These are phyloP conservation scores for Avicennia marina DNA, from an alignment of 257 asterid genomes.

Conservation along the genomic window DNA sequence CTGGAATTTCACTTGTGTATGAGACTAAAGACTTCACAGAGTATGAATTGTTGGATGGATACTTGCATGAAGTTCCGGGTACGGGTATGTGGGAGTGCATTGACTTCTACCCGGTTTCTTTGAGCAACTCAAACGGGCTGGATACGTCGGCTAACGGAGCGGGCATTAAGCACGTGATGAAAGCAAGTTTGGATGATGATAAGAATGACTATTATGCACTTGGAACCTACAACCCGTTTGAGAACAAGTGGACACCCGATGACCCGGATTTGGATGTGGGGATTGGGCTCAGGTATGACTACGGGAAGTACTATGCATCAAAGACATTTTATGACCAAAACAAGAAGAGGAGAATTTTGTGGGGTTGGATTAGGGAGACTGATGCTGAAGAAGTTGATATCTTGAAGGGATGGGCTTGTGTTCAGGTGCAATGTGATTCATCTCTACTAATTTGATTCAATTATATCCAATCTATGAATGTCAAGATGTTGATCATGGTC, in stretches of 20 bases:
- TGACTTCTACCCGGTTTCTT: conserved; percentile 70
- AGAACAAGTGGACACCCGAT: conserved; percentile 66
- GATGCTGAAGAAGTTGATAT: conserved; percentile 55
- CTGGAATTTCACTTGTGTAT: conserved; percentile 63
- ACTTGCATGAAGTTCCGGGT: conserved; percentile 50
- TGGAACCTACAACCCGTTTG: conserved; percentile 52
- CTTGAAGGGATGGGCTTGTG: conserved; percentile 64
- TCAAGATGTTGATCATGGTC: too few species aligned
- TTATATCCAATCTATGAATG: too few species aligned
- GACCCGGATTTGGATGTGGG: conserved; percentile 64
- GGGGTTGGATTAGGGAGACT: conserved; percentile 84
- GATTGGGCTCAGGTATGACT: conserved; percentile 54
- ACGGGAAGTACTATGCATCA: conserved; percentile 73
- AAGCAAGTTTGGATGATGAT: conserved; percentile 61
- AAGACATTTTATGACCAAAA: conserved; percentile 70
- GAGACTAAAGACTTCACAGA: conserved; percentile 51
- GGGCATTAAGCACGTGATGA: conserved; percentile 59
- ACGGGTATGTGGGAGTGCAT: conserved; percentile 96
- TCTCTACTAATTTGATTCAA: too few species aligned
- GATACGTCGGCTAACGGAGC: conserved; percentile 71
- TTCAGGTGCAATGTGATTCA: conserved; percentile 39
- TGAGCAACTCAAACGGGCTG: conserved; percentile 42
- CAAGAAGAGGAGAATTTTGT: conserved; percentile 54
- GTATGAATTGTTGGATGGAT: conserved; percentile 38
- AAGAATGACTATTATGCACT: conserved; percentile 60